Conservation (phyloP, 305 asterid species). For the Solanum hybrid region DNA sequence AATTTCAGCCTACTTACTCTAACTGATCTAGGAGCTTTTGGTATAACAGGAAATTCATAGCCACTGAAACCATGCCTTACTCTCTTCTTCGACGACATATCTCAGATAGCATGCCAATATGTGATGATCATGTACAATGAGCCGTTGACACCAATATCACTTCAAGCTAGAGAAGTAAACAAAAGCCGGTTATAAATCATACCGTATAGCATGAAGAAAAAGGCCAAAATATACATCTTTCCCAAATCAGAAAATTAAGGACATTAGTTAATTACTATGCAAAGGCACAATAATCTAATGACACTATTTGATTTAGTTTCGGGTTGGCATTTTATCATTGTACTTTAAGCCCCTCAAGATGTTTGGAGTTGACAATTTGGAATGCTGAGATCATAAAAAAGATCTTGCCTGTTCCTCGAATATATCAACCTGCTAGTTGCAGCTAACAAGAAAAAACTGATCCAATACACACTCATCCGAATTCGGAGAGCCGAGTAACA, state of each 20-base stretch:
- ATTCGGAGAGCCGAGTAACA: background rate
- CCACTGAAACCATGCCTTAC: conserved; percentile 34
- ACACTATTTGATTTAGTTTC: background rate
- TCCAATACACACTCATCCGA: background rate
- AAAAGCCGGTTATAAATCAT: background rate
- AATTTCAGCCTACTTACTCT: conserved; percentile 32
- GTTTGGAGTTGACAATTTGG: background rate
- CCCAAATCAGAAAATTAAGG: background rate
- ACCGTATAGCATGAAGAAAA: background rate
- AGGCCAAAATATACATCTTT: background rate
- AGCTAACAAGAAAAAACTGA: background rate
- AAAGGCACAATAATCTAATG: background rate
- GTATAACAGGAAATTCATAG: conserved; percentile 36
- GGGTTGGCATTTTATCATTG: background rate
- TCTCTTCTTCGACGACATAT: conserved; percentile 55
- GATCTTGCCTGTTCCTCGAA: background rate
- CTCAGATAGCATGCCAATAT: conserved; percentile 42
- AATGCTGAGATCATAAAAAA: background rate
- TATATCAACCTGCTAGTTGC: background rate
- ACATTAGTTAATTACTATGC: background rate
- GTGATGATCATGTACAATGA: conserved; percentile 31
- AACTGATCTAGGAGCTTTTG: conserved; percentile 70
- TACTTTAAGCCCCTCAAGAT: background rate
- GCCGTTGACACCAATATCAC: conserved; percentile 14
- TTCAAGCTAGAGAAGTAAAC: conserved; percentile 23